Evolutionary conservation across 441 rosid genomes (phyloP), one percentile per base, ranked within the genome.

Genomic region (Gossypium lobatum): DNA sequence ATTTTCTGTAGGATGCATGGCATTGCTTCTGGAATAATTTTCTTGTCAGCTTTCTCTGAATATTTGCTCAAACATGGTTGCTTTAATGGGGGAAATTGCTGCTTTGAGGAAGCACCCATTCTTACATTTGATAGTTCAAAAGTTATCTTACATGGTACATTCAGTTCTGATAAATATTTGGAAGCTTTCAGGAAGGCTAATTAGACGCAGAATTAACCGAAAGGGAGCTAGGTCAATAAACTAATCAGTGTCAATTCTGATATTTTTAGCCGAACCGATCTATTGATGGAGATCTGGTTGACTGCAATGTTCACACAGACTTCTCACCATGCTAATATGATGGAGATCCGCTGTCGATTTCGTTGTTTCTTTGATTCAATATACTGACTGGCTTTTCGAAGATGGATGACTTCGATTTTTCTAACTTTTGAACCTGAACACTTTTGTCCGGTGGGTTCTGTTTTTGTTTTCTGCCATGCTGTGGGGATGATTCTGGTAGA

Each of bases 401-500:
- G 48, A 84, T 73, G 5, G 84, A 78, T 13, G 73, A 80, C 84
- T 80, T 92, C 64, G 78, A 81, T 76, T 88, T 92, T 66, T 89
- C 93, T 83, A 90, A 73, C 79, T 88, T 89, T 69, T 73, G 76
- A 6, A 61, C 73, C 72, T 82, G 85, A 6, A 75, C 3, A 25
- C 46, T 45, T 78, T 76, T 89, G 76, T 80, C 83, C 1, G 84
- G 77, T 16, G 81, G 76, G 71, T 82, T 85, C 75, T 83, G 91
- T 82, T 86, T 89, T 57, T 81, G 84, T 68, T 79, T 76, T 79
- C 80, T 81, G 66, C 82, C 73, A 63, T 85, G 85, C 25, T 58
- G 87, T 4, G 96, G 97, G 45, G 97, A 86, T 80, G 95, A 76
- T 70, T 82, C 89, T 1, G 77, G 65, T 5, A 91, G 80, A 80